Conservation (phyloP, 345 rosid genomes). For the Rhodamnia rubescens region DNA sequence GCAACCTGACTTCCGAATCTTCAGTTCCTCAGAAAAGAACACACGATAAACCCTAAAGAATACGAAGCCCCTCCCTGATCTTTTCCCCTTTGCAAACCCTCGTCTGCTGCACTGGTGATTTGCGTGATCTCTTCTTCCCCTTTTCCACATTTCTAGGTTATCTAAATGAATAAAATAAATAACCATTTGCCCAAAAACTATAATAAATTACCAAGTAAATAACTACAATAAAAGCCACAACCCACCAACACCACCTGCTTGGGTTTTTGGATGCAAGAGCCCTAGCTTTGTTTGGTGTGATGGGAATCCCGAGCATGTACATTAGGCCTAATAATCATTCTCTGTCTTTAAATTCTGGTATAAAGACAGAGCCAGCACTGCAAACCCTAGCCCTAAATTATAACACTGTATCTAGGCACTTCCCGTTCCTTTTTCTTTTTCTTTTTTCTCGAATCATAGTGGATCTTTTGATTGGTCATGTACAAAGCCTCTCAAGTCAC, state of each 20-base stretch:
- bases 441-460: background rate
- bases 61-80: slow-evolving; percentile 1
- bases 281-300: background rate
- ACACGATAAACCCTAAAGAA: background rate
- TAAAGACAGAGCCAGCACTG: background rate
- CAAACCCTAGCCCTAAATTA: background rate
- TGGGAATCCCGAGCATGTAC: background rate
- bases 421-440: background rate
- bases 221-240: background rate
- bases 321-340: background rate
- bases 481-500: background rate
- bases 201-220: background rate
- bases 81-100: slow-evolving; percentile 9
- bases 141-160: background rate
- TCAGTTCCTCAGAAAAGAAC: slow-evolving; percentile 10
- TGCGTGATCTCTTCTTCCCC: background rate
- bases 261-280: background rate
- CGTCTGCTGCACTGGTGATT: background rate
- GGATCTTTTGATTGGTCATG: background rate
- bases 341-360: background rate
- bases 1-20: slow-evolving; percentile 32
- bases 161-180: no score
- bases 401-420: background rate
- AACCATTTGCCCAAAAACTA: no score
- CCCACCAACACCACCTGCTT: background rate